Evolutionary conservation across 306 rosid genomes (phyloP).

Genomic region (cucumber (Cucumis sativus)): Cucumber_9930_V3 NC_026657.2:26539001-26539500

Average conservation of each 20-base stretch:
- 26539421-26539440: neutral
- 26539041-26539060: neutral
- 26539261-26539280: conserved; percentile 89
- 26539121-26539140: neutral
- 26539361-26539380: neutral
- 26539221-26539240: conserved; percentile 91
- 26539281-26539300: conserved; percentile 81
- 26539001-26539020: neutral
- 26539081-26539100: neutral
- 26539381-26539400: neutral
- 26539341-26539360: neutral
- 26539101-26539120: neutral
- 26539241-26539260: conserved; percentile 96
- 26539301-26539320: conserved; percentile 96
- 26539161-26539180: conserved; percentile 87
- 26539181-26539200: conserved; percentile 92
- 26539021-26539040: neutral
- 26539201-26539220: conserved; percentile 82
- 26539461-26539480: neutral
- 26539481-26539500: neutral
- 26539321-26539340: conserved; percentile 76
- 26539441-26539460: neutral
- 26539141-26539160: conserved; percentile 47
- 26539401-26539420: neutral
- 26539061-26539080: neutral